Evolutionary conservation across 352 stramenopile species (phyloP).

Genomic region (Aphanomyces stellatus): DNA sequence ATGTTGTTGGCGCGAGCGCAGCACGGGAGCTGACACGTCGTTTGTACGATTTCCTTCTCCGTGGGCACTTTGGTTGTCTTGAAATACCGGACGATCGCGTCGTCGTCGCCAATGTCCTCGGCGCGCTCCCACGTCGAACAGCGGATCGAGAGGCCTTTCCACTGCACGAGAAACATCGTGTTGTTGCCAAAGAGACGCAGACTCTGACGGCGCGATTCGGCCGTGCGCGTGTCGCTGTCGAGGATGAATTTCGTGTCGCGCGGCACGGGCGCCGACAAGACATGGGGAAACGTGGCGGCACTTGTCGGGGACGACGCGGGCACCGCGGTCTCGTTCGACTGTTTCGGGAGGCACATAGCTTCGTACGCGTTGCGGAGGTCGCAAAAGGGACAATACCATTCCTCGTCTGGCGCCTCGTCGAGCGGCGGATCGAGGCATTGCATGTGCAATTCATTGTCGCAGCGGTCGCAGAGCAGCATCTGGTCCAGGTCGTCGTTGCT

Average conservation of each 20-base stretch:
- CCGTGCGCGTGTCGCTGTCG: slow-evolving; percentile 8
- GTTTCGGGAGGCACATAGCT: slow-evolving; percentile 21
- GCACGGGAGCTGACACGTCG: slow-evolving; percentile 77
- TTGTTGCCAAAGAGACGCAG: slow-evolving; percentile 18
- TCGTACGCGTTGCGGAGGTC: slow-evolving; percentile 44
- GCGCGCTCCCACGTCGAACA: slow-evolving; percentile 83
- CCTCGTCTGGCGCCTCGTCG: slow-evolving; percentile 54
- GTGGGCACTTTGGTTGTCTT: slow-evolving; percentile 79
- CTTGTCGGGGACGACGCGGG: neutral
- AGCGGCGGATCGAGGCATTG: slow-evolving; percentile 65
- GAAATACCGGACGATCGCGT: slow-evolving; percentile 85
- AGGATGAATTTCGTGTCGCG: slow-evolving; percentile 70
- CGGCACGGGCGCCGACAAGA: slow-evolving; percentile 38
- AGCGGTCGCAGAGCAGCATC: slow-evolving; percentile 77
- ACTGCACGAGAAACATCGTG: slow-evolving; percentile 86
- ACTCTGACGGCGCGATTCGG: neutral
- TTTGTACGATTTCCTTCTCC: slow-evolving; percentile 71
- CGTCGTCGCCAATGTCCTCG: slow-evolving; percentile 83
- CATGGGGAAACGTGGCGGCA: slow-evolving; percentile 31
- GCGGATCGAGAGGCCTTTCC: slow-evolving; percentile 72
- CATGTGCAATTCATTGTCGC: slow-evolving; percentile 84
- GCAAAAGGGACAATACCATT: slow-evolving; percentile 81
- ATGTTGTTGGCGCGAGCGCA: slow-evolving; percentile 73
- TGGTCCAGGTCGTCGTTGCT: slow-evolving; percentile 70
- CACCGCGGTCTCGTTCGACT: neutral